phyloP scores from a whole-genome alignment of 2,329 filamentous ascomycete species.

The Apiospora saccharicola region DNA sequence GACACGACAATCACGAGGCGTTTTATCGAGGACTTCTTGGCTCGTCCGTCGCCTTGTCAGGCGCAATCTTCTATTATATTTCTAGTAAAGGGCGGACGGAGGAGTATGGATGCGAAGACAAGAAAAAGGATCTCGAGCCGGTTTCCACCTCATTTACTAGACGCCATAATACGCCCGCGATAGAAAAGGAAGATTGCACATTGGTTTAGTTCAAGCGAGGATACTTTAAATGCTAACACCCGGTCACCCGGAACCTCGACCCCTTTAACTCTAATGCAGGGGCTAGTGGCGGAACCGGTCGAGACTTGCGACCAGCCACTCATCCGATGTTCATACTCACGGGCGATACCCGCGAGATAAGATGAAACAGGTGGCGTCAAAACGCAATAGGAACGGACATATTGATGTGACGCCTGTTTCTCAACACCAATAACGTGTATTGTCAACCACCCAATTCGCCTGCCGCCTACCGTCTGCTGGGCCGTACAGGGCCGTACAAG shows the following conservation, averaged over 20 bases:
- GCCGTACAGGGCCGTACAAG: neutral
- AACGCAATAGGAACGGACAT: neutral
- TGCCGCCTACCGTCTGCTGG: neutral
- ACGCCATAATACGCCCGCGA: no score
- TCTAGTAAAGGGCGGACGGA: no score
- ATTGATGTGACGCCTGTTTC: neutral
- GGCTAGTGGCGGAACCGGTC: neutral
- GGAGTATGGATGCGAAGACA: no score
- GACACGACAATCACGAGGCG: no score
- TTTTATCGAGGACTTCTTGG: no score
- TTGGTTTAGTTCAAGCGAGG: no score
- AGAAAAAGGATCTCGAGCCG: no score
- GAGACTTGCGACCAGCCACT: neutral
- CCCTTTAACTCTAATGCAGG: neutral
- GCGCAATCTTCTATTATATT: no score
- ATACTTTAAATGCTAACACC: neutral
- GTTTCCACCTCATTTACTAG: no score
- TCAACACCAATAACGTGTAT: neutral
- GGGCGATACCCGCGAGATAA: neutral
- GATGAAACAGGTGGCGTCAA: neutral
- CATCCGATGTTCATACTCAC: neutral
- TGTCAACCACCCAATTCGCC: neutral
- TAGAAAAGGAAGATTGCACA: no score
- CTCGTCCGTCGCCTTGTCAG: no score
- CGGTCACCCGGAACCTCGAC: neutral